A percentile compares a stretch with the other conserved stretches of the same genome.
Conservation (phyloP, 495 filamentous ascomycete species). For the Terfezia boudieri region DNA sequence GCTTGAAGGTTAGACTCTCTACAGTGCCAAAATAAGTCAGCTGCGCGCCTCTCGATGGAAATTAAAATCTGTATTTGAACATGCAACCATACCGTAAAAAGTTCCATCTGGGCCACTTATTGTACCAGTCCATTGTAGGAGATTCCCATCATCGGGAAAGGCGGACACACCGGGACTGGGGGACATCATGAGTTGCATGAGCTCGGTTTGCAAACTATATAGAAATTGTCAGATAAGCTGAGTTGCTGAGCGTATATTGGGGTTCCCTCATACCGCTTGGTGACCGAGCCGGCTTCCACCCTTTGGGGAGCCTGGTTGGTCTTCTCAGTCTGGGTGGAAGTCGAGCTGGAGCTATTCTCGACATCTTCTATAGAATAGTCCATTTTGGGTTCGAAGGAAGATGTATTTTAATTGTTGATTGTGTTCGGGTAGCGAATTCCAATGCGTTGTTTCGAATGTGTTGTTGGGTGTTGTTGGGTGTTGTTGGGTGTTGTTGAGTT, state of each 20-base stretch:
- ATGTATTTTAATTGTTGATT: too few species aligned
- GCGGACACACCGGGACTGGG: slow-evolving; percentile 83
- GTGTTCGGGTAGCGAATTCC: too few species aligned
- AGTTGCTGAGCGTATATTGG: too few species aligned
- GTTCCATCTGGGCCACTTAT: slow-evolving; percentile 83
- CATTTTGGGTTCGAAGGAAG: too few species aligned
- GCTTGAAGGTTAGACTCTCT: slow-evolving; percentile 65
- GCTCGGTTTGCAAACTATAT: slow-evolving; percentile 70
- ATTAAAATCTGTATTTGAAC: neutral
- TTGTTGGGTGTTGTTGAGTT: too few species aligned
- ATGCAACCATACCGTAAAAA: slow-evolving; percentile 38
- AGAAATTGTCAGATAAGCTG: too few species aligned
- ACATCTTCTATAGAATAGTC: too few species aligned
- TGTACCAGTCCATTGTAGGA: slow-evolving; percentile 78
- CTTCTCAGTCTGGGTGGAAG: too few species aligned
- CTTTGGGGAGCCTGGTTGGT: too few species aligned
- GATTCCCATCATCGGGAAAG: slow-evolving; percentile 81
- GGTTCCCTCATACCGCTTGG: neutral
- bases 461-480: too few species aligned
- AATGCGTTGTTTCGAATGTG: too few species aligned
- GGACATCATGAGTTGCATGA: slow-evolving; percentile 95
- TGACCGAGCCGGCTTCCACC: neutral
- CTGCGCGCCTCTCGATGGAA: neutral
- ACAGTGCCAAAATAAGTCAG: neutral
- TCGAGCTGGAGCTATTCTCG: too few species aligned